Base-by-base conservation (phyloP, 2,329 filamentous ascomycete genomes). In the Exophiala aquamarina region DNA sequence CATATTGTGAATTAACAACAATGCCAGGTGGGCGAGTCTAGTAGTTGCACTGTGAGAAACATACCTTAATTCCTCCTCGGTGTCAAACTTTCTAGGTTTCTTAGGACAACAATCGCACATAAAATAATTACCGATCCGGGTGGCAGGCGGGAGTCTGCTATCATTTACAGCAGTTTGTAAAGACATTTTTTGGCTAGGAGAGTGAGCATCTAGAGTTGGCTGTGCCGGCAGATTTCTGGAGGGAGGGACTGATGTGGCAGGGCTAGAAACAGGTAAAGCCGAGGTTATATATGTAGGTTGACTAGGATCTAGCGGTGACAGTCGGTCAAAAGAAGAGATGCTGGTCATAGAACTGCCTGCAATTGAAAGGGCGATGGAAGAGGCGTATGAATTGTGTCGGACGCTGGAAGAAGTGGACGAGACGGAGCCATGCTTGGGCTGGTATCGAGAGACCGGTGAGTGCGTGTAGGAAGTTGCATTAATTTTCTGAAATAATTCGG, bases 61-160 rank as follows among this genome's bases (percentile, higher is more conserved):
- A 70, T 81, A 95, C 91, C 83, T 83, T 46, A 97, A 74, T 57
- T 95, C 89, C 55, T 92, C 86, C 53, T 82, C 77, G 3, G 82
- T 88, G 58, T 94, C 89, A 61, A 96, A 96, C 63, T 94, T 95
- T 69, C 94, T 95, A 1, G 91, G 91, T 70, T 96, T 96, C 70
- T 96, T 96, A 0, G 90, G 91, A 69, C 91, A 97, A 67, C 92
- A 97, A 62, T 95, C 89, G 70, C 91, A 97, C 70, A 95, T 83
- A 60, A 76, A 84, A 23, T 79, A 65, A 15, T 80, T 80, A 39
- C 77, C 73, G 36, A 82, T 68, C 46, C 81, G 79, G 7, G 66
- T 59, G 14, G 62, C 61, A 19, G 52, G 48, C 7, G 63, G 52
- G 5, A 63, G 54, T 49, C 69, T 68, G 11, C 64, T 60, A 8